Conservation (phyloP, 2,329 filamentous ascomycete species). For the Hyphodiscus sp. region DNA sequence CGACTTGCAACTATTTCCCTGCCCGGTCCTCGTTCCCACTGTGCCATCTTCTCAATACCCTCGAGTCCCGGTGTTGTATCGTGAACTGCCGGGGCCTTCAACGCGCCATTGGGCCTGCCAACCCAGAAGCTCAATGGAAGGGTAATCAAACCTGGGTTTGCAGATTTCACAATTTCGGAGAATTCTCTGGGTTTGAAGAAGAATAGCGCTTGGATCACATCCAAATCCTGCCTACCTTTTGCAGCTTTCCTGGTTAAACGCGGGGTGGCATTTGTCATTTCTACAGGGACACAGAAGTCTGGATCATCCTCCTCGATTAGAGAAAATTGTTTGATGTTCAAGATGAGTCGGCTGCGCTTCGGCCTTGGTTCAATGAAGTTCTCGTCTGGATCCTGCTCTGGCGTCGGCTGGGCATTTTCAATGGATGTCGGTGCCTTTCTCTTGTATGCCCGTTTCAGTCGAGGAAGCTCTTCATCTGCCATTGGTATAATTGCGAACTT, state of each 20-base stretch:
- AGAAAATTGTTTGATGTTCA: neutral
- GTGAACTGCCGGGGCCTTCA: neutral
- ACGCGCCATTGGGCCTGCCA: neutral
- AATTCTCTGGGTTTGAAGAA: constrained; percentile 19
- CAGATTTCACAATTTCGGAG: constrained; percentile 1
- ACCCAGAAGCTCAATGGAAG: constrained; percentile 13
- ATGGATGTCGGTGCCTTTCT: neutral
- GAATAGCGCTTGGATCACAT: constrained; percentile 18
- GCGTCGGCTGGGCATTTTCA: too few species aligned
- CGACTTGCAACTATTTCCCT: neutral
- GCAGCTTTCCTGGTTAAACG: neutral
- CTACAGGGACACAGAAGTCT: neutral
- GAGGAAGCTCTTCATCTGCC: neutral
- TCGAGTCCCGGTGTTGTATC: neutral
- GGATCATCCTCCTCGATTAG: neutral
- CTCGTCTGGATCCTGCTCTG: neutral
- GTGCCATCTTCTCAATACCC: neutral
- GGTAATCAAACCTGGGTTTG: constrained; percentile 24
- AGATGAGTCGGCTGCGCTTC: neutral
- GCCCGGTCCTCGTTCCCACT: constrained; percentile 13
- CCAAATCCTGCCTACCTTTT: constrained; percentile 1
- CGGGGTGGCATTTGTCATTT: neutral
- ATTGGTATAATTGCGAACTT: neutral
- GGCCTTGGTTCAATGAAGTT: neutral
- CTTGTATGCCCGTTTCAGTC: neutral